Conservation (phyloP, 1,139 yeast species). For the Magnusiomyces sp. region DNA sequence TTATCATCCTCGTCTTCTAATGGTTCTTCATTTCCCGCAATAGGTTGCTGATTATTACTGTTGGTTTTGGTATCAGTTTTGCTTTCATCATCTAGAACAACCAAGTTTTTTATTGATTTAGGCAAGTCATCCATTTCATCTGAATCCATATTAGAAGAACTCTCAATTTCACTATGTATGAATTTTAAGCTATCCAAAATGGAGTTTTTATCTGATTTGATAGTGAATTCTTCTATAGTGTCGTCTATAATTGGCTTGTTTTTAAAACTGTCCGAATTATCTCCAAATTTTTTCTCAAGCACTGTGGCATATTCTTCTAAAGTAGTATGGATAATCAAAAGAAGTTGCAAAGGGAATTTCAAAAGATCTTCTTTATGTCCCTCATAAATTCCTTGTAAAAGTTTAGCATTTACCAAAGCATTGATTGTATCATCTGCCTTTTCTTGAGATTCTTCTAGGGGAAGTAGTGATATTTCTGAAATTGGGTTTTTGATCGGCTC, state of each 20-base stretch:
- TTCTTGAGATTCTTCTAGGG: no score
- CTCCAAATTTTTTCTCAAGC: no score
- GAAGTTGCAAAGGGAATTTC: slow-evolving; percentile 51
- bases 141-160: slow-evolving; percentile 9
- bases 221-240: not conserved
- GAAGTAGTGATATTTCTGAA: no score
- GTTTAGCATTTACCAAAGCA: slow-evolving; percentile 51
- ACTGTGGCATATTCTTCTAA: slow-evolving; percentile 27
- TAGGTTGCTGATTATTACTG: not conserved
- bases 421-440: slow-evolving; percentile 44
- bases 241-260: not conserved
- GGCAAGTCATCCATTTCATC: slow-evolving; percentile 9
- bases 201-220: not conserved
- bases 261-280: not conserved
- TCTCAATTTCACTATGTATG: not conserved
- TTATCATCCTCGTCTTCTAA: slow-evolving; percentile 23
- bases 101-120: not conserved
- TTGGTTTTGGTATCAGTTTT: no score
- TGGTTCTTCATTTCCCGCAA: not conserved
- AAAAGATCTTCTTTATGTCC: slow-evolving; percentile 54
- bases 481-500: no score
- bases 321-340: slow-evolving; percentile 47
- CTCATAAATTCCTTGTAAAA: slow-evolving; percentile 56
- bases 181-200: not conserved
- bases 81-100: not conserved